Evolutionary conservation across 208 protist genomes (phyloP).

Genomic region (Tritrichomonas musculus): DNA sequence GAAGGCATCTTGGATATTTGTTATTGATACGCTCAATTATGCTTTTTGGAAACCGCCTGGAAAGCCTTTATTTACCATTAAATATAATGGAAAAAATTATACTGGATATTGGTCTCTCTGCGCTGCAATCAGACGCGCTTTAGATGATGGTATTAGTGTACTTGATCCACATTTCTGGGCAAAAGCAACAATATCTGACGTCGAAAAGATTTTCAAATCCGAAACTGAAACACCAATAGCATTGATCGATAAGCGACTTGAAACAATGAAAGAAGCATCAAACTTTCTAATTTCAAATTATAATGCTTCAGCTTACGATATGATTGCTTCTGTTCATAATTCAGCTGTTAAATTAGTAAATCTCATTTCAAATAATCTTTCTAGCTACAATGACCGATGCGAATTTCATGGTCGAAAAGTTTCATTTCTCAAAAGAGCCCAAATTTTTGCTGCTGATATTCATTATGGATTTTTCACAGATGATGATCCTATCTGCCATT

Average conservation of each 20-base stretch:
- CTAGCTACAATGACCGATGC: neutral
- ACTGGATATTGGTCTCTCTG: neutral
- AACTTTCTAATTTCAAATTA: neutral
- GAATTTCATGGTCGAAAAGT: neutral
- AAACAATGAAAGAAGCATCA: neutral
- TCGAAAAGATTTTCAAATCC: neutral
- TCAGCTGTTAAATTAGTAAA: neutral
- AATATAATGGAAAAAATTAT: neutral
- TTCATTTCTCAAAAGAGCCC: neutral
- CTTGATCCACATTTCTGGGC: neutral
- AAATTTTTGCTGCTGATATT: conserved; percentile 28
- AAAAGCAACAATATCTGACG: neutral
- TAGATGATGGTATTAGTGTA: neutral
- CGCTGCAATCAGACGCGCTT: neutral
- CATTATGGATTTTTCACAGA: conserved; percentile 12
- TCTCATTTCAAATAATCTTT: neutral
- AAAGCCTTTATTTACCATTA: neutral
- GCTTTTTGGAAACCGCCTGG: neutral
- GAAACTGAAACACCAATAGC: neutral
- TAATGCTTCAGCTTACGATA: neutral
- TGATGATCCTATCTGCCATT: neutral
- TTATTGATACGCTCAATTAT: conserved; percentile 12
- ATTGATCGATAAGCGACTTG: neutral
- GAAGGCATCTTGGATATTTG: neutral
- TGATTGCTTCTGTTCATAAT: neutral